Percentiles rank a stretch among this genome's conserved stretches.
Evolutionary conservation across 192 early-diverging fungal genomes (phyloP).

Genomic region (Coemansia sp.): DNA sequence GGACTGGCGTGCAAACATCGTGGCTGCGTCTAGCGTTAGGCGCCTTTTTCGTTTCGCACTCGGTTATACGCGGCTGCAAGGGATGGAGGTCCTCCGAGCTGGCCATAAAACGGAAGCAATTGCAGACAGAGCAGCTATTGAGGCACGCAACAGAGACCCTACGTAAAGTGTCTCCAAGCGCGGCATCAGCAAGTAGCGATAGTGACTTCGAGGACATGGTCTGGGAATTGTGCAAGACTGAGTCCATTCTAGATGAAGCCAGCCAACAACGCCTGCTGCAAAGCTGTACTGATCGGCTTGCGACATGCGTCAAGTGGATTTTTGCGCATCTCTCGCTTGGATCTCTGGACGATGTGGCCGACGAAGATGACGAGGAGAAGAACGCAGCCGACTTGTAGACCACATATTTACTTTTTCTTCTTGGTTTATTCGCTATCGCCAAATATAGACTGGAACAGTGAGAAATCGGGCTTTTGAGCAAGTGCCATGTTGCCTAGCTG

Average conservation of each 20-base stretch:
- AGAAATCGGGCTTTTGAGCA: constrained; percentile 16
- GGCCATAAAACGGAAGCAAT: constrained; percentile 20
- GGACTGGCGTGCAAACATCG: neutral
- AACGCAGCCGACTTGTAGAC: constrained; percentile 9
- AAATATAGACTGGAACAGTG: constrained; percentile 34
- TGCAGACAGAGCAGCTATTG: constrained; percentile 15
- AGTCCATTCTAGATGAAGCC: constrained; percentile 1
- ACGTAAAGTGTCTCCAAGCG: neutral
- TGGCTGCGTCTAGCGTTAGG: constrained; percentile 32
- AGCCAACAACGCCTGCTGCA: neutral
- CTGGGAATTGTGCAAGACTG: constrained; percentile 12
- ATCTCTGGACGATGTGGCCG: neutral
- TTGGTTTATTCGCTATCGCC: constrained; percentile 7
- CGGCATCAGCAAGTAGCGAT: neutral
- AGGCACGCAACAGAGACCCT: neutral
- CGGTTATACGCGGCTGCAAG: constrained; percentile 27
- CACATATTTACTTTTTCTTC: neutral
- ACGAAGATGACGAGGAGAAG: neutral
- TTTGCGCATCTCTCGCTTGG: neutral
- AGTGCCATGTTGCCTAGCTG: neutral
- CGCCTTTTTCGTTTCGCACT: constrained; percentile 21
- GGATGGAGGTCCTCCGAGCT: constrained; percentile 27
- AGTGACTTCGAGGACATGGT: neutral
- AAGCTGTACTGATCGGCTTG: neutral
- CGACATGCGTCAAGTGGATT: constrained; percentile 5